Conservation (phyloP, 805 yeast species). For the Schwanniomyces sp. region DNA sequence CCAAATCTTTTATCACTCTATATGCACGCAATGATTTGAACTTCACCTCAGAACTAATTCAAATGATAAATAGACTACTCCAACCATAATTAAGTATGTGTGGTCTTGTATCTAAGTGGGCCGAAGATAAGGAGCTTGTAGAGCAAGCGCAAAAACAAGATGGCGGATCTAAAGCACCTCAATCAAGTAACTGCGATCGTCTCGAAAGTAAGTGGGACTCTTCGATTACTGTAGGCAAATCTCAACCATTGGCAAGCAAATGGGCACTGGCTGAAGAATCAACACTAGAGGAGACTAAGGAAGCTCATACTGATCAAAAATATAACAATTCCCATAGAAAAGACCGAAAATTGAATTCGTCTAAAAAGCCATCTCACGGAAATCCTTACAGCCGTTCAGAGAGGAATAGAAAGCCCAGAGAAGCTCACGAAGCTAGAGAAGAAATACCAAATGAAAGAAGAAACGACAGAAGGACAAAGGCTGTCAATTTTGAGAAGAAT, state of each 20-base stretch:
- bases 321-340: background rate
- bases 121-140: constrained; percentile 26
- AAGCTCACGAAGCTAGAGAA: background rate
- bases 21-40: background rate
- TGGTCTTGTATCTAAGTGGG: constrained; percentile 34
- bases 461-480: background rate
- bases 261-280: constrained; percentile 26
- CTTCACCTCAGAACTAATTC: background rate
- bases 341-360: background rate
- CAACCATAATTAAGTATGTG: constrained; percentile 6
- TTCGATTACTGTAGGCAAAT: constrained; percentile 11
- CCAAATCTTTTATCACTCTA: no score
- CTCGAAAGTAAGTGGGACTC: constrained; percentile 8
- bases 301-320: background rate
- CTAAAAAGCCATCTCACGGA: background rate
- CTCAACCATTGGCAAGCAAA: constrained; percentile 24
- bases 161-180: background rate
- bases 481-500: background rate
- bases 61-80: background rate
- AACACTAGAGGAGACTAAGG: background rate
- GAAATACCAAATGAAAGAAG: background rate
- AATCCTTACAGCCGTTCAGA: background rate
- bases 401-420: background rate
- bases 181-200: background rate
- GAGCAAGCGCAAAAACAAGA: constrained; percentile 25